Base-by-base conservation (phyloP, 2,329 filamentous ascomycete genomes). In the Raffaelea albimanens region DNA sequence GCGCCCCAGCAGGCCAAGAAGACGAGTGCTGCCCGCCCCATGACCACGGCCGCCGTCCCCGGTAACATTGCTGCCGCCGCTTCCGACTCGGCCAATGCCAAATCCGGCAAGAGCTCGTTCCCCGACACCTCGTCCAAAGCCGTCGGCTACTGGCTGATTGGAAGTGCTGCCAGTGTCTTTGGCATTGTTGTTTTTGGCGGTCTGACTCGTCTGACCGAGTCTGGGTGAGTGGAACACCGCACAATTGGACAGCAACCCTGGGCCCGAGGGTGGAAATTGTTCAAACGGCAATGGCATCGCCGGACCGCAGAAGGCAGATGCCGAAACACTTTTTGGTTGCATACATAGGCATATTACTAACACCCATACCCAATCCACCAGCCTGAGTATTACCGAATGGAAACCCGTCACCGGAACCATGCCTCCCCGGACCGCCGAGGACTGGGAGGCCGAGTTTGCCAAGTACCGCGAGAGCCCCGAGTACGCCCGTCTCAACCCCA, bases 331-430 rank as follows among this genome's bases (percentile, higher is more conserved):
- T 34, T 16, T 34, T 9, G 31, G 16, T 18, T 18, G 16, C 36
- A 8, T 39, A n/a, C 36, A n/a, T 13, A 39, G 14, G 7, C 16
- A 8, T 5, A 5, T 39, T n/a, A 21, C n/a, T n/a, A n/a, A n/a
- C n/a, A n/a, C n/a, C n/a, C n/a, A n/a, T n/a, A 9, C 31, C 31
- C 16, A 34, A 34, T 16, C 9, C 9, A 34, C 40, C 55, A 95
- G 91, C 41, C 75, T 98, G 55, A 96, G 90, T 63, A 98, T 98
- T 59, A 98, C 93, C 53, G 93, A 98, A 85, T 98, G 93, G 93
- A 84, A 83, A 56, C 93, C 93, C 44, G 90, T 98, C 40, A 97
- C 93, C 10, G 93, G 93, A 56, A 90, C 89, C 16, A 70, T 94
- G 34, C 90, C 89, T 33, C 93, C 93, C 34, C 77, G 86, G 65